phyloP scores from a whole-genome alignment of 768 basidiomycete genomes.

The Sporobolomyces roseus region DNA sequence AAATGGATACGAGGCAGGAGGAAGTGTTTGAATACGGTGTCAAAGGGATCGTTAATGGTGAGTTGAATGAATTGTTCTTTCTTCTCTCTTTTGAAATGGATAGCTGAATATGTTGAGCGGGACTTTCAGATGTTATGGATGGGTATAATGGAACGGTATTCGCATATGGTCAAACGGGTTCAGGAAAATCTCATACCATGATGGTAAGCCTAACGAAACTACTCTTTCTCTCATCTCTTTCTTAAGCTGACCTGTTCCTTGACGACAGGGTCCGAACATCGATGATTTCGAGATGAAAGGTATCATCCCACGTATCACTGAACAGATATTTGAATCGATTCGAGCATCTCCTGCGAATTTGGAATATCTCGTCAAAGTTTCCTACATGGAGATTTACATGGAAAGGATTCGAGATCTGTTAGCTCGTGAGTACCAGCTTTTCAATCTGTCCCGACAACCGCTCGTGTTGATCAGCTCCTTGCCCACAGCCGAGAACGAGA shows the following conservation, averaged over 20 bases:
- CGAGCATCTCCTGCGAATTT: conserved; percentile 89
- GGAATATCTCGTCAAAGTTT: conserved; percentile 98
- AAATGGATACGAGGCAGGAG: conserved; percentile 79
- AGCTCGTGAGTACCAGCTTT: conserved; percentile 65
- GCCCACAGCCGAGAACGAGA: conserved; percentile 82
- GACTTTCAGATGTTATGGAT: conserved; percentile 77
- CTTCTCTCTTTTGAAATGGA: neutral
- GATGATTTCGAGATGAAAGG: conserved; percentile 89
- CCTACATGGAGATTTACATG: conserved; percentile 99
- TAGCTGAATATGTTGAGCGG: too few species aligned
- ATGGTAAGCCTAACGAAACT: conserved; percentile 71
- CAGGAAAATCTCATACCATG: conserved; percentile 95
- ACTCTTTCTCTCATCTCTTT: conserved; percentile 8
- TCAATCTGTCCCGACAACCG: neutral
- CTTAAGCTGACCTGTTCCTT: too few species aligned
- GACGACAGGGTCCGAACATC: conserved; percentile 86
- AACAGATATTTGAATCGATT: conserved; percentile 98
- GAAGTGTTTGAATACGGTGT: conserved; percentile 99
- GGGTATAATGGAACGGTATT: conserved; percentile 98
- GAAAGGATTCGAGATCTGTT: conserved; percentile 92
- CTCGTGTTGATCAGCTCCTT: too few species aligned
- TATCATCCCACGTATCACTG: conserved; percentile 95
- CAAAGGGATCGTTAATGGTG: conserved; percentile 92
- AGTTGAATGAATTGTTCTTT: too few species aligned
- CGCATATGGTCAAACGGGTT: conserved; percentile 74